phyloP scores from a whole-genome alignment of 2,329 filamentous ascomycete species.

The Cladophialophora psammophila region DNA sequence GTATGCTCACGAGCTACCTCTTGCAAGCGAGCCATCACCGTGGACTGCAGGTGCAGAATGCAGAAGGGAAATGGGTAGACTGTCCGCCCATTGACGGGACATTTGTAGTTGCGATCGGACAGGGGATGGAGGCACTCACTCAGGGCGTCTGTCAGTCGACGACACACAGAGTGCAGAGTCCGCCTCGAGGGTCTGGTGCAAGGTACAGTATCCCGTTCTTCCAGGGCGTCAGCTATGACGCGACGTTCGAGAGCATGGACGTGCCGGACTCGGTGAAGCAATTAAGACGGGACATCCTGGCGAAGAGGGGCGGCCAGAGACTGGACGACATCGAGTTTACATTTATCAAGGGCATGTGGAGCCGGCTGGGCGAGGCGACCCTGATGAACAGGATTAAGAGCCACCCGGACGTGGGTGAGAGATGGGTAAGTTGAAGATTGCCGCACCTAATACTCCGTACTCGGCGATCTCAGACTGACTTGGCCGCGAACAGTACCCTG shows the following conservation, averaged over 20 bases:
- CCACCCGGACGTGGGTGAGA: constrained; percentile 84
- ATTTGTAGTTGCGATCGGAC: constrained; percentile 85
- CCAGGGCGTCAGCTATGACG: constrained; percentile 81
- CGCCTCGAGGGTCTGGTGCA: constrained; percentile 71
- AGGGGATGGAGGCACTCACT: constrained; percentile 85
- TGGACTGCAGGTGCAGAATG: constrained; percentile 84
- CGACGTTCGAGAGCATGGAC: constrained; percentile 79
- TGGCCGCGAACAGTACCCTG: constrained; percentile 62
- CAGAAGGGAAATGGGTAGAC: constrained; percentile 79
- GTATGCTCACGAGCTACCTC: constrained; percentile 78
- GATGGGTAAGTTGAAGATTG: constrained; percentile 57
- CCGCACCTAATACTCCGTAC: not conserved
- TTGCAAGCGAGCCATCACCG: constrained; percentile 78
- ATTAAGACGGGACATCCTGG: constrained; percentile 67
- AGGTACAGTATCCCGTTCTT: constrained; percentile 87
- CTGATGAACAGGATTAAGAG: constrained; percentile 84
- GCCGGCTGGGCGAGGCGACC: constrained; percentile 80
- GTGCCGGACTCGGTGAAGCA: constrained; percentile 69
- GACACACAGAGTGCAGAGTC: constrained; percentile 83
- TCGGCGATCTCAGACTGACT: not conserved
- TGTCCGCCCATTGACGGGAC: constrained; percentile 78
- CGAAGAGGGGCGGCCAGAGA: constrained; percentile 49
- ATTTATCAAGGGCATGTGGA: constrained; percentile 72
- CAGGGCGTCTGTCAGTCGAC: constrained; percentile 82
- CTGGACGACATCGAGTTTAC: constrained; percentile 74